Percentiles rank a stretch among this genome's conserved stretches.
phyloP scores from a whole-genome alignment of 345 rosid genomes.

The Dipteronia sinensis region DNA sequence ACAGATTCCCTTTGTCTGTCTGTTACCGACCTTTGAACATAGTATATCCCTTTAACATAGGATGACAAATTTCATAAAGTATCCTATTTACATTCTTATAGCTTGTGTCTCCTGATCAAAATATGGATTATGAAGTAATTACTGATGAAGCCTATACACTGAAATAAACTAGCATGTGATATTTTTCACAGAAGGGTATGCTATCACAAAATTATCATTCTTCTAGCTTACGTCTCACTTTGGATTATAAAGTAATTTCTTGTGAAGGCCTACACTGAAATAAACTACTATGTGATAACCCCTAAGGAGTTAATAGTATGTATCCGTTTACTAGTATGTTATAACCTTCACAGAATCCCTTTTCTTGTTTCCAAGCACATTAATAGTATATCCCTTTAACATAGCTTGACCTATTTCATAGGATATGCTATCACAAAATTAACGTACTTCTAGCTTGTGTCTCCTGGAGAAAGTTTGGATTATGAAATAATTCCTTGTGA shows the following conservation, averaged over 20 bases:
- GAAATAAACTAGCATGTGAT: neutral
- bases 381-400: neutral
- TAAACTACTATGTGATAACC: neutral
- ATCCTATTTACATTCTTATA: no score
- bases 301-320: no score
- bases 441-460: neutral
- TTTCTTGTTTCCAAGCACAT: neutral
- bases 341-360: neutral
- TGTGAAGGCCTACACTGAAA: neutral
- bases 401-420: neutral
- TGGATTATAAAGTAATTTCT: neutral
- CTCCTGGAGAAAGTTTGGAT: neutral
- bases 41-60: neutral
- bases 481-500: constrained; percentile 1
- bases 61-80: neutral
- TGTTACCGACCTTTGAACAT: neutral
- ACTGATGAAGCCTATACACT: neutral
- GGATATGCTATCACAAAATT: neutral
- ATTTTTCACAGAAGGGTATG: neutral
- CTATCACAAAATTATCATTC: neutral
- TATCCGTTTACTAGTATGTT: no score
- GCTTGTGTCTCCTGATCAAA: neutral
- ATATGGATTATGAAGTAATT: neutral
- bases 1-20: neutral
- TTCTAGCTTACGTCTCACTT: neutral